Conservation (phyloP, 2,329 filamentous ascomycete species). For the Ploettnerulaceae sp. region DNA sequence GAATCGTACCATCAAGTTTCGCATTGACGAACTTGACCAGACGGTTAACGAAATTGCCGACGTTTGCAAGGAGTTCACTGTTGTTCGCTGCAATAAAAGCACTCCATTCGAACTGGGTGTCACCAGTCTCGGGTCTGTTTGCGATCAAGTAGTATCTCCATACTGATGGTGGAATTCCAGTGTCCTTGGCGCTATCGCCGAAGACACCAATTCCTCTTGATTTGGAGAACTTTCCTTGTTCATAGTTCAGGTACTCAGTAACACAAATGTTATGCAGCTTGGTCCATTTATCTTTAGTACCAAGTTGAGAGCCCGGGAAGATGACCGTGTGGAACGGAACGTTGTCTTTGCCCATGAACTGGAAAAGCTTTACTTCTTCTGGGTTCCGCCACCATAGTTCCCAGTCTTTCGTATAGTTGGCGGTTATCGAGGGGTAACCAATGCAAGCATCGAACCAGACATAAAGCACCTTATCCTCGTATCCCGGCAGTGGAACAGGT, state of each 20-base stretch:
- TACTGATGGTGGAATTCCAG: conserved; percentile 78
- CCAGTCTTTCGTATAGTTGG: conserved; percentile 84
- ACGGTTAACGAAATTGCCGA: conserved; percentile 69
- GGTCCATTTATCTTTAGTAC: conserved; percentile 82
- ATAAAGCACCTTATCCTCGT: conserved; percentile 78
- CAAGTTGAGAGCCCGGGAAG: conserved; percentile 83
- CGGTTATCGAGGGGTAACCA: conserved; percentile 92
- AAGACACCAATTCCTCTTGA: conserved; percentile 87
- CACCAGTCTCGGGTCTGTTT: conserved; percentile 76
- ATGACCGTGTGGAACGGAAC: conserved; percentile 81
- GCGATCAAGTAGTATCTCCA: conserved; percentile 91
- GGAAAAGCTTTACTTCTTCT: conserved; percentile 81
- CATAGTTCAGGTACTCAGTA: conserved; percentile 86
- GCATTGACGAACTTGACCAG: conserved; percentile 72
- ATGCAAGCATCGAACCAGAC: conserved; percentile 86
- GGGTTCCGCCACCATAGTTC: conserved; percentile 93
- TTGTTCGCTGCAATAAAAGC: conserved; percentile 83
- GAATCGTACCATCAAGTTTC: conserved; percentile 64
- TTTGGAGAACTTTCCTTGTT: conserved; percentile 89
- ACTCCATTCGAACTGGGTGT: conserved; percentile 87
- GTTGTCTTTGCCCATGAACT: conserved; percentile 93
- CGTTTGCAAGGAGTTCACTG: conserved; percentile 73
- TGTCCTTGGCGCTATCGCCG: conserved; percentile 82
- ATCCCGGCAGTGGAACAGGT: conserved; percentile 50
- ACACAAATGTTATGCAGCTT: conserved; percentile 84